Evolutionary conservation across 148 eudicot species (phyloP), one percentile per base, ranked within the genome.

Genomic region (Rhododendron ovatum): DNA sequence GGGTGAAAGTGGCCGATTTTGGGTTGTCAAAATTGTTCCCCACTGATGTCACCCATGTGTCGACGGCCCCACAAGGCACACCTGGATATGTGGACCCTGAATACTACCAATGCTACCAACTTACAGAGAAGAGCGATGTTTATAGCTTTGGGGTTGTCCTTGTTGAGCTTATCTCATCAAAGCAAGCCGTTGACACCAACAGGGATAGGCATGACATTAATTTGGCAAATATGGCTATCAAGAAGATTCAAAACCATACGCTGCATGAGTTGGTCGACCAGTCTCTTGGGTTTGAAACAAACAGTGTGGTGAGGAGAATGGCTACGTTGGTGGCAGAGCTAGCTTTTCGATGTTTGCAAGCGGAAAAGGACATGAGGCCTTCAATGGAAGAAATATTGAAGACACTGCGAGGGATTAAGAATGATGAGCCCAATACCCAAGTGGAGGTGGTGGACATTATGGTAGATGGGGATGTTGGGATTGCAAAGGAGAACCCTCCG

Each of bases 1-100:
- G 84, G 20, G 97, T 95, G 7, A 95, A 95, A 85, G 98, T 95
- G 53, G 98, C 97, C n/a, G 98, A 95, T 89, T 95, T 95, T 69
- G 98, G 98, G 55, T 79, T 95, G 47, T 95, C 98, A 12, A 89
- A 95, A 28, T 76, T 94, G 86, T 94, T 94, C 85, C 97, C 98
- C 4, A 89, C 17, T 43, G 90, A 95, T 69, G 94, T 89, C 61
- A 92, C 96, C 48, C 98, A 95, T 71, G 95, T 95, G 24, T 95
- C 98, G 3, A 95, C 98, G 0, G 98, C 98, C 39, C 98, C 98
- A 45, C 98, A 95, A 51, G 98, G 98, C 15, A 95, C 98, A 3
- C 97, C 98, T 10, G 98, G 98, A 28, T 95, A 95, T 61, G 98
- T 95, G 15, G 98, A 95, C 85, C 98, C 98, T 0, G 97, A 95